These are phyloP conservation scores for Hymenoscyphus fraxineus DNA, from an alignment of 2,329 filamentous ascomycete species.

Conservation along the genomic window DNA sequence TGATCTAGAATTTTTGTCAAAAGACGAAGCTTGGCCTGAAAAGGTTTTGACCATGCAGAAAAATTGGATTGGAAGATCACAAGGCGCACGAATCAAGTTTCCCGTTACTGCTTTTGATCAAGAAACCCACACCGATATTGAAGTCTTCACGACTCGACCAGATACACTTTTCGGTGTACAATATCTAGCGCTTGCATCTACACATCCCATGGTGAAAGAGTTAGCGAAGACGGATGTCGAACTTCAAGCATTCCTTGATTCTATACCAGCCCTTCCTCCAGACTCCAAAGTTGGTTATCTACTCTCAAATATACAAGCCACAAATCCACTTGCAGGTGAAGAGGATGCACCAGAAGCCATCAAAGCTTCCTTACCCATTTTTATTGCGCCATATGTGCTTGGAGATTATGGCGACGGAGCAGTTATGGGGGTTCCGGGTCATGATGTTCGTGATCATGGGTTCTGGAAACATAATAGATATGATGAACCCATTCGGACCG, in stretches of 20 bases:
- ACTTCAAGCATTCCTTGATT: conserved; percentile 65
- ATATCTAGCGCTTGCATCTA: conserved; percentile 73
- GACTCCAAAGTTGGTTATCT: conserved; percentile 66
- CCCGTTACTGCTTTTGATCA: conserved; percentile 43
- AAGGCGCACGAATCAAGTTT: conserved; percentile 70
- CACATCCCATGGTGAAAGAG: conserved; percentile 63
- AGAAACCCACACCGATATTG: conserved; percentile 40
- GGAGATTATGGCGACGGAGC: conserved; percentile 83
- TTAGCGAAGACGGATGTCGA: conserved; percentile 57
- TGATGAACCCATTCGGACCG: conserved; percentile 57
- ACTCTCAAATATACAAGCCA: conserved; percentile 56
- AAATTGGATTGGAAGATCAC: conserved; percentile 83
- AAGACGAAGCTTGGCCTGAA: conserved; percentile 71
- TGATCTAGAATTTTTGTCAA: conserved; percentile 63
- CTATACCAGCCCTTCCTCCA: conserved; percentile 51
- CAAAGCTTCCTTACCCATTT: conserved; percentile 64
- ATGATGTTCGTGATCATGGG: conserved; percentile 72
- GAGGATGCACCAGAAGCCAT: conserved; percentile 47
- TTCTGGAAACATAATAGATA: conserved; percentile 74
- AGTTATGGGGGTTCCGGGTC: conserved; percentile 87
- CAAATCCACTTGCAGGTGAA: conserved; percentile 62
- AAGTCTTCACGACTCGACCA: conserved; percentile 79
- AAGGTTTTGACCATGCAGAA: conserved; percentile 77
- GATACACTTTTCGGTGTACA: conserved; percentile 87
- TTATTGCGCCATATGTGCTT: conserved; percentile 79